Evolutionary conservation across 805 yeast genomes (phyloP).

Genomic region (Teunomyces atbi): DNA sequence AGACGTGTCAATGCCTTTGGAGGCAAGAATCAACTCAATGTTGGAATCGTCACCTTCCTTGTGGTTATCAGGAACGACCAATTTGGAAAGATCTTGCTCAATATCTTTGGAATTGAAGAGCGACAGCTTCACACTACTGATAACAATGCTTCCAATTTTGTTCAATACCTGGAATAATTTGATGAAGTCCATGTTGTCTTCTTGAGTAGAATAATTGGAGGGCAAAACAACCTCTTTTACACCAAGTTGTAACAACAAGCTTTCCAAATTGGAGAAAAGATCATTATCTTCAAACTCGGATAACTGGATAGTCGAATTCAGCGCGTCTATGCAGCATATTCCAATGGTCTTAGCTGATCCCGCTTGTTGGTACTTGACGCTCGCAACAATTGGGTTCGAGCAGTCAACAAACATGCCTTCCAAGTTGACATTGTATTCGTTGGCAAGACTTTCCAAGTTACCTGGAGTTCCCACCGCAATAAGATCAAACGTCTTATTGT

Average conservation of each 20-base stretch:
- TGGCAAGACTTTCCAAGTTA: slow-evolving; percentile 57
- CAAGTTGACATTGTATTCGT: slow-evolving; percentile 36
- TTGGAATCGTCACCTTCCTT: slow-evolving; percentile 27
- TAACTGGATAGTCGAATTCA: slow-evolving; percentile 62
- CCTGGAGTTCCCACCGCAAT: slow-evolving; percentile 82
- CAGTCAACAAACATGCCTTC: slow-evolving; percentile 63
- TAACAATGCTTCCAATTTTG: slow-evolving; percentile 68
- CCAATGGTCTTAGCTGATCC: slow-evolving; percentile 59
- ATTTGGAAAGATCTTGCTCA: slow-evolving; percentile 73
- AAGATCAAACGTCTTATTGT: slow-evolving; percentile 56
- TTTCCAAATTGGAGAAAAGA: slow-evolving; percentile 79
- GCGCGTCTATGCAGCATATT: slow-evolving; percentile 74
- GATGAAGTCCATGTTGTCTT: slow-evolving; percentile 50
- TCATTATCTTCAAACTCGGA: slow-evolving; percentile 76
- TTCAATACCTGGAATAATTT: slow-evolving; percentile 72
- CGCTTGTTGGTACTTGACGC: slow-evolving; percentile 34
- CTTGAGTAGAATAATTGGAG: slow-evolving; percentile 33
- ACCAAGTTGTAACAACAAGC: slow-evolving; percentile 82
- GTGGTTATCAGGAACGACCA: slow-evolving; percentile 41
- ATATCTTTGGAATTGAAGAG: slow-evolving; percentile 66
- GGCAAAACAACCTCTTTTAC: slow-evolving; percentile 80
- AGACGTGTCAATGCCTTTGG: slow-evolving; percentile 49
- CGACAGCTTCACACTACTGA: slow-evolving; percentile 55
- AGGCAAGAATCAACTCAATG: slow-evolving; percentile 47
- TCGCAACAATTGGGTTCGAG: slow-evolving; percentile 40